Evolutionary conservation across 257 asterid genomes (phyloP).

Genomic region (Petrea volubilis): DNA sequence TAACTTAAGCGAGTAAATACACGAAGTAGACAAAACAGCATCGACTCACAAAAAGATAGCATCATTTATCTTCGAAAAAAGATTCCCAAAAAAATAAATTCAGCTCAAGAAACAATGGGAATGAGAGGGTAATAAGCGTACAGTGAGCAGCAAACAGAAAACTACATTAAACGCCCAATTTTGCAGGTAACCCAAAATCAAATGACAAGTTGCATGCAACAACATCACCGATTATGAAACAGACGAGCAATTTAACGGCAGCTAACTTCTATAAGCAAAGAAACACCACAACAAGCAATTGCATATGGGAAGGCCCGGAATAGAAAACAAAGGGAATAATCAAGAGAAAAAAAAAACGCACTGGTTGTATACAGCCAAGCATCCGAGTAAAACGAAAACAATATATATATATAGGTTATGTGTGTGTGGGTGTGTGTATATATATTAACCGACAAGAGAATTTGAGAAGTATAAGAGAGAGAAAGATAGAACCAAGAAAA

Average conservation of each 20-base stretch:
- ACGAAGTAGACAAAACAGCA: not conserved
- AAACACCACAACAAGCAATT: slow-evolving; percentile 16
- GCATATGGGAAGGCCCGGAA: not conserved
- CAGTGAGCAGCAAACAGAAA: slow-evolving; percentile 5
- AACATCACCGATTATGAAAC: not conserved
- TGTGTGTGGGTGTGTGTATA: no score
- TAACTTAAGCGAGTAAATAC: not conserved
- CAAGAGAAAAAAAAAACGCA: not conserved
- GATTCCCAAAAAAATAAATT: not conserved
- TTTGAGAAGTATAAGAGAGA: not conserved
- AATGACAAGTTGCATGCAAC: slow-evolving; percentile 23
- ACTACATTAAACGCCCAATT: not conserved
- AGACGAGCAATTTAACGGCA: slow-evolving; percentile 7
- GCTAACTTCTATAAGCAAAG: not conserved
- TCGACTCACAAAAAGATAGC: not conserved
- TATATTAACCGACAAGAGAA: slow-evolving; percentile 9
- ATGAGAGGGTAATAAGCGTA: not conserved
- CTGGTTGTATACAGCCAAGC: not conserved
- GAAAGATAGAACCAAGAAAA: not conserved
- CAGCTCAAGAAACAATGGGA: not conserved
- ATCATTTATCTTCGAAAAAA: slow-evolving; percentile 14
- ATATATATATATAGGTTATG: not conserved
- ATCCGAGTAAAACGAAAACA: not conserved
- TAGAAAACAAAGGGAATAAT: not conserved
- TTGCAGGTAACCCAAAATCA: not conserved